Conservation (phyloP, 345 rosid genomes). For the Cardiospermum halicacabum region DNA sequence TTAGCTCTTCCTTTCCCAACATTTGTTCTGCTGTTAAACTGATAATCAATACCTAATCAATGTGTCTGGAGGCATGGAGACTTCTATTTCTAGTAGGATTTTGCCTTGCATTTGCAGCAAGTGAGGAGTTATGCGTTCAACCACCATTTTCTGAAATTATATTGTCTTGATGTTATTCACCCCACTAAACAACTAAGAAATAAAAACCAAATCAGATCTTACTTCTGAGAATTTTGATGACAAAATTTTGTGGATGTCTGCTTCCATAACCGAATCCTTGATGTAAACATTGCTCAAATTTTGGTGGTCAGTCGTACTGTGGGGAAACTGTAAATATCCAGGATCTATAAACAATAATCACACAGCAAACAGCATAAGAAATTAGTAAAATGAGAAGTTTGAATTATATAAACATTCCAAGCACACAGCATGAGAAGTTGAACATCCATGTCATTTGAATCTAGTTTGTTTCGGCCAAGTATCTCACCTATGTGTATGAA, state of each 20-base stretch:
- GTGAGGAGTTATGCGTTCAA: slow-evolving; percentile 63
- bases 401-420: background rate
- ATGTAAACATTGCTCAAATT: slow-evolving; percentile 19
- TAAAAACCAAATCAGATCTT: no score
- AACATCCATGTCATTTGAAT: background rate
- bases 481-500: slow-evolving; percentile 87
- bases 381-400: background rate
- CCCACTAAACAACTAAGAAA: background rate
- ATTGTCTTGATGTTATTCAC: background rate
- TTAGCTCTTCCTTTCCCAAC: no score
- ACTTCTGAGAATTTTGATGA: slow-evolving; percentile 56
- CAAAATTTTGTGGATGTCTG: slow-evolving; percentile 33
- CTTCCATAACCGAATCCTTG: slow-evolving; percentile 49
- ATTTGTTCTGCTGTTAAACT: background rate
- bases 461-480: background rate
- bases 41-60: slow-evolving; percentile 23
- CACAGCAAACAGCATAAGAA: background rate
- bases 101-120: slow-evolving; percentile 62
- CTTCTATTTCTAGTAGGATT: slow-evolving; percentile 50
- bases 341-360: slow-evolving; percentile 62
- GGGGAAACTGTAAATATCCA: slow-evolving; percentile 40
- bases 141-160: slow-evolving; percentile 49
- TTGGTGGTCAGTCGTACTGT: slow-evolving; percentile 24
- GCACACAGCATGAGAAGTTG: background rate
- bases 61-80: slow-evolving; percentile 33